Evolutionary conservation across 768 basidiomycete genomes (phyloP).

Genomic region (Psilocybe tampanensis): DNA sequence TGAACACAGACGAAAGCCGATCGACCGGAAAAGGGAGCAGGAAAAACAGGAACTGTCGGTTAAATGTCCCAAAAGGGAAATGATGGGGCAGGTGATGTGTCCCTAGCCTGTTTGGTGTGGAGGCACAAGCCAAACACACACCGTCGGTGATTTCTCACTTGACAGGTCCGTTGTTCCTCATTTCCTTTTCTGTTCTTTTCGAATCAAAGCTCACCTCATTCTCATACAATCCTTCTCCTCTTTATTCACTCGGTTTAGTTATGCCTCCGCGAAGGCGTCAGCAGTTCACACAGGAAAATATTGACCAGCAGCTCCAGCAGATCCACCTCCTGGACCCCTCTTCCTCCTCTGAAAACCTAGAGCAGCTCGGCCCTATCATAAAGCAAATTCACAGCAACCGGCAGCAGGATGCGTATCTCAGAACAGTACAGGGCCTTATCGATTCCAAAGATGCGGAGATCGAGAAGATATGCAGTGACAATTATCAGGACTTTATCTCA

Average conservation of each 20-base stretch:
- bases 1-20: conserved; percentile 8
- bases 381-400: conserved; percentile 89
- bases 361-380: conserved; percentile 93
- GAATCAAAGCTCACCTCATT: conserved; percentile 10
- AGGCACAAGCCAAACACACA: conserved; percentile 41
- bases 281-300: conserved; percentile 78
- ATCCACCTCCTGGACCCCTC: conserved; percentile 88
- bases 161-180: conserved; percentile 23
- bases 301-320: conserved; percentile 90
- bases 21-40: conserved; percentile 7
- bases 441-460: conserved; percentile 96
- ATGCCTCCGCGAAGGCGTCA: conserved; percentile 82
- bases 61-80: conserved; percentile 12
- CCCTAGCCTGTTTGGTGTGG: conserved; percentile 34
- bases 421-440: conserved; percentile 84
- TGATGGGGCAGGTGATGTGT: conserved; percentile 12
- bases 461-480: conserved; percentile 92
- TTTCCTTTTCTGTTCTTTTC: conserved; percentile 18
- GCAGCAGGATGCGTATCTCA: conserved; percentile 88
- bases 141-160: conserved; percentile 21
- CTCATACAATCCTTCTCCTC: conserved; percentile 8
- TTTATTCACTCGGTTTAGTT: conserved; percentile 27
- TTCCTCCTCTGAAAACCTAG: conserved; percentile 90
- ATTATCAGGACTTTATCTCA: conserved; percentile 97
- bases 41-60: background rate